phyloP scores from a whole-genome alignment of 805 yeast genomes.

The Debaryomyces tyrocola region DNA sequence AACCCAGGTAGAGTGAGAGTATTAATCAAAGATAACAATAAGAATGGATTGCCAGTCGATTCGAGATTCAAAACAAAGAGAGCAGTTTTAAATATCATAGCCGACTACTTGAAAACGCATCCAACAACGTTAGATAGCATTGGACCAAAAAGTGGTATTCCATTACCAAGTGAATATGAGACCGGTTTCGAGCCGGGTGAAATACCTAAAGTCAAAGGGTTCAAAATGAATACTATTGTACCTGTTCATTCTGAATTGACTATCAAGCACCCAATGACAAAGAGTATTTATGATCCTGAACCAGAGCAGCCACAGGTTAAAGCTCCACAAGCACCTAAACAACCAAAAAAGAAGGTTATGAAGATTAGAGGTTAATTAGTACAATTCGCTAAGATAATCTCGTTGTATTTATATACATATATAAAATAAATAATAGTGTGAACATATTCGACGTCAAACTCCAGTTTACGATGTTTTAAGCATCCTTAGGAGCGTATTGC shows the following conservation, averaged over 20 bases:
- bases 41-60: conserved; percentile 42
- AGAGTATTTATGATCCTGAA: conserved; percentile 57
- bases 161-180: conserved; percentile 62
- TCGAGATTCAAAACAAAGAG: conserved; percentile 51
- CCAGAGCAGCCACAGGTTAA: conserved; percentile 33
- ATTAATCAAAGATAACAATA: conserved; percentile 48
- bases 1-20: conserved; percentile 96
- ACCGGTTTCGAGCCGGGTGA: conserved; percentile 54
- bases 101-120: conserved; percentile 58
- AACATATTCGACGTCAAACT: background rate
- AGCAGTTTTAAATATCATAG: conserved; percentile 58
- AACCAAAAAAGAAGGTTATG: conserved; percentile 58
- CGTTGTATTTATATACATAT: background rate
- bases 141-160: conserved; percentile 48
- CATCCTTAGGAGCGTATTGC: conserved; percentile 44
- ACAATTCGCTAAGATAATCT: background rate
- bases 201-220: conserved; percentile 81
- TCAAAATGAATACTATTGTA: conserved; percentile 79
- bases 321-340: conserved; percentile 40
- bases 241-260: conserved; percentile 84
- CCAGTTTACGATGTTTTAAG: background rate
- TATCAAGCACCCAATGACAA: conserved; percentile 82
- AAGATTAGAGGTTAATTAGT: conserved; percentile 52
- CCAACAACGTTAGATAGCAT: conserved; percentile 71
- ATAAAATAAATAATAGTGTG: background rate